Conservation (phyloP, 352 stramenopile species). For the Globisporangium sylvaticum region DNA sequence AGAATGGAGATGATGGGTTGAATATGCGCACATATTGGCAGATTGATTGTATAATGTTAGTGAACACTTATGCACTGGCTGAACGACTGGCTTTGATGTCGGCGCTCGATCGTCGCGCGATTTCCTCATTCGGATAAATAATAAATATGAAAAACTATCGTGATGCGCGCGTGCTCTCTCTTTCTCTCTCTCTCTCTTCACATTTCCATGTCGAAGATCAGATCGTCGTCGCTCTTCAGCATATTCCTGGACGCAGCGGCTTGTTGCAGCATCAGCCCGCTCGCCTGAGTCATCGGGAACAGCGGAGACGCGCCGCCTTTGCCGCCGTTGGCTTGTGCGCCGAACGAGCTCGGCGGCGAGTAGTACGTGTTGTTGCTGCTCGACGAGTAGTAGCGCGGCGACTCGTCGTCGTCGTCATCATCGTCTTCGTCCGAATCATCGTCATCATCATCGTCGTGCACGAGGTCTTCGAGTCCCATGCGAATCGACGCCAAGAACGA, state of each 20-base stretch:
- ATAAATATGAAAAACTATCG: slow-evolving; percentile 9
- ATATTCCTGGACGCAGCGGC: neutral
- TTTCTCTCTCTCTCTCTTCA: neutral
- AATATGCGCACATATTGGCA: neutral
- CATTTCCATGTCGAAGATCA: slow-evolving; percentile 26
- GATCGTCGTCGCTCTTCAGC: slow-evolving; percentile 12
- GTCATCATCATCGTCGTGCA: slow-evolving; percentile 10
- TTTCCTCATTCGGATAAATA: neutral
- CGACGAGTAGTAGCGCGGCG: slow-evolving; percentile 16
- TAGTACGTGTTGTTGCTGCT: slow-evolving; percentile 20
- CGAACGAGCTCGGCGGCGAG: slow-evolving; percentile 11
- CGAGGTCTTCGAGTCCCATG: slow-evolving; percentile 16
- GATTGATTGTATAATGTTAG: neutral
- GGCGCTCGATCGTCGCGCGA: neutral
- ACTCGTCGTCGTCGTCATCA: slow-evolving; percentile 3
- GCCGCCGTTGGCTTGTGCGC: neutral
- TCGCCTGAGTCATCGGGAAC: neutral
- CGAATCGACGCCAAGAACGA: slow-evolving; percentile 23
- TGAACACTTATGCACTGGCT: neutral
- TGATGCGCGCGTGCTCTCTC: neutral
- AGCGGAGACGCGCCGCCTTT: neutral
- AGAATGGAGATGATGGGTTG: neutral
- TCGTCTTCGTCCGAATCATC: slow-evolving; percentile 15
- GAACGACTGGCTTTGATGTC: neutral
- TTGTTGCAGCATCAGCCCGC: neutral